These are phyloP conservation scores for Scenedesmus sp. DNA, from an alignment of 163 green algal species.

Conservation along the genomic window DNA sequence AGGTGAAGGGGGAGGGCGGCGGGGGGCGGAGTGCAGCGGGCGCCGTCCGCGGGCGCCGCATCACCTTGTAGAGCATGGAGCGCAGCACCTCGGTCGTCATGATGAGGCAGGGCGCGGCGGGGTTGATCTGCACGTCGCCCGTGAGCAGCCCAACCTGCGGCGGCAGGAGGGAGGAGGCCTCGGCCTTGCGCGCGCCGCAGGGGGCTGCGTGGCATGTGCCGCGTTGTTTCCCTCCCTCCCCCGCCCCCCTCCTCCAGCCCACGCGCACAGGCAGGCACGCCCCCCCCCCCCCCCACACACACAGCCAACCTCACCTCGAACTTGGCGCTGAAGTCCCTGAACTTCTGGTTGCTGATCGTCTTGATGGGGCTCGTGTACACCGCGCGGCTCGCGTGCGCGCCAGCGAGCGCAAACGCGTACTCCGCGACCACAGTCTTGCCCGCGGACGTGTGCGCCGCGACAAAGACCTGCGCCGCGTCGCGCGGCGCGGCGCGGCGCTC, in stretches of 20 bases:
- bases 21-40: too few relatives aligned
- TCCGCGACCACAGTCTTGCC: constrained; percentile 94
- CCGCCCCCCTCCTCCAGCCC: too few relatives aligned
- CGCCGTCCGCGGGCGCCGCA: too few relatives aligned
- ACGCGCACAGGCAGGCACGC: too few relatives aligned
- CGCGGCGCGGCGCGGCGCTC: too few relatives aligned
- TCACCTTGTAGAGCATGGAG: constrained; percentile 92
- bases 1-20: too few relatives aligned
- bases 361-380: constrained; percentile 96
- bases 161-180: neutral
- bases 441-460: constrained; percentile 75
- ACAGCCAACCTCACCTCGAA: constrained; percentile 72
- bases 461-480: constrained; percentile 48
- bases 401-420: constrained; percentile 91
- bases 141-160: constrained; percentile 90
- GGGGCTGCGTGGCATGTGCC: too few relatives aligned
- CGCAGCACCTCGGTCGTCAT: constrained; percentile 97
- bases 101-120: constrained; percentile 86
- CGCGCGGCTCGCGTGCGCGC: constrained; percentile 73
- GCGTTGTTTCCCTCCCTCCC: too few relatives aligned
- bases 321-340: constrained; percentile 83
- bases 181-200: too few relatives aligned
- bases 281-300: too few relatives aligned
- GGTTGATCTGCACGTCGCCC: constrained; percentile 90
- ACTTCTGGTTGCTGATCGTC: constrained; percentile 97